These are phyloP conservation scores for Psilocybe tampanensis DNA, from an alignment of 768 basidiomycete species.

Conservation along the genomic window DNA sequence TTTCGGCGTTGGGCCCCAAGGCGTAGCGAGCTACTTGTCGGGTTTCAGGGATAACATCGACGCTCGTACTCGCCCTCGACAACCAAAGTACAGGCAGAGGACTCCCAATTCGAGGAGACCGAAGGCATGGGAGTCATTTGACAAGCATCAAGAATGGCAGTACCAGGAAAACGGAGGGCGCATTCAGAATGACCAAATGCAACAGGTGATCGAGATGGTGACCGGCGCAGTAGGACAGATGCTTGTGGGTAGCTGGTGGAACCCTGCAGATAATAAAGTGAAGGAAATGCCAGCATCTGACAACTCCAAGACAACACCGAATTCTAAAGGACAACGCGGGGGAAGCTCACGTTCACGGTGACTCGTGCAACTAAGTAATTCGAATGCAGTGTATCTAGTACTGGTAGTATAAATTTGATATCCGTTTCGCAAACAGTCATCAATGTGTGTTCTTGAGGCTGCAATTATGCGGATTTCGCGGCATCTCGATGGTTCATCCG, in stretches of 20 bases:
- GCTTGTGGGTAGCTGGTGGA: slow-evolving; percentile 22
- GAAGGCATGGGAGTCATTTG: slow-evolving; percentile 70
- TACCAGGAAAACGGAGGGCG: slow-evolving; percentile 29
- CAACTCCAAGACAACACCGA: neutral
- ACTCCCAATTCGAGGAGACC: slow-evolving; percentile 28
- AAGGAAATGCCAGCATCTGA: slow-evolving; percentile 1
- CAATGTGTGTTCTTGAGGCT: neutral
- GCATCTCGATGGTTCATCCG: slow-evolving; percentile 39
- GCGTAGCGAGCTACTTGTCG: slow-evolving; percentile 41
- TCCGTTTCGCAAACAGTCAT: neutral
- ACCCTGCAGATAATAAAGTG: slow-evolving; percentile 1
- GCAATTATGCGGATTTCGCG: slow-evolving; percentile 22
- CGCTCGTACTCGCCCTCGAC: neutral
- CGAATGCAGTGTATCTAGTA: neutral
- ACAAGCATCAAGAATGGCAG: slow-evolving; percentile 62
- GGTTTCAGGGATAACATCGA: slow-evolving; percentile 29
- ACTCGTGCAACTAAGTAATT: neutral
- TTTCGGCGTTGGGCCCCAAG: slow-evolving; percentile 29
- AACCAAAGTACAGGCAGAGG: slow-evolving; percentile 15
- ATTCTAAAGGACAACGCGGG: slow-evolving; percentile 8
- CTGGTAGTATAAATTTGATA: slow-evolving; percentile 3
- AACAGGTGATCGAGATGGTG: slow-evolving; percentile 18
- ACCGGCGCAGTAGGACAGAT: slow-evolving; percentile 16
- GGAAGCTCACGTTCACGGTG: slow-evolving; percentile 33
- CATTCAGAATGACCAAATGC: slow-evolving; percentile 10